Evolutionary conservation across 1,284 basidiomycete genomes (phyloP).

Genomic region (Crepidotus sp.): DNA sequence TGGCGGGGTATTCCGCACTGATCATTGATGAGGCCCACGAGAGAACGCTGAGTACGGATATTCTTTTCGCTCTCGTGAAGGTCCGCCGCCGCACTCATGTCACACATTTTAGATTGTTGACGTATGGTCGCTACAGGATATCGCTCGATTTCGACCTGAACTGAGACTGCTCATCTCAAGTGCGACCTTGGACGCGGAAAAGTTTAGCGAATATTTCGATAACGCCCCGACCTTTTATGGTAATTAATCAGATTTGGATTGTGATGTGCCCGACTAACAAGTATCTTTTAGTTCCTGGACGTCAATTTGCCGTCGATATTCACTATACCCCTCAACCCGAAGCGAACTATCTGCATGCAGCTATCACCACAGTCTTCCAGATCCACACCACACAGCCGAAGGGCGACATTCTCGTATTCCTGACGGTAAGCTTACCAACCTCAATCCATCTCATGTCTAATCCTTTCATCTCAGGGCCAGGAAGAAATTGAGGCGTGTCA

Average conservation of each 20-base stretch:
- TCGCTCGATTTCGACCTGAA: constrained; percentile 93
- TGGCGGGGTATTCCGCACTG: constrained; percentile 85
- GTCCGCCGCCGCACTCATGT: constrained; percentile 40
- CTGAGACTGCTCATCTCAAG: constrained; percentile 86
- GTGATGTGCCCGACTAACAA: neutral
- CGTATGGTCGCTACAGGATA: constrained; percentile 54
- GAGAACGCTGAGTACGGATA: constrained; percentile 91
- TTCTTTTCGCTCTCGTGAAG: constrained; percentile 94
- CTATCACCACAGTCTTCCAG: constrained; percentile 97
- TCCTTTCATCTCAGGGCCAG: constrained; percentile 59
- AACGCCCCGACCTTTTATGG: constrained; percentile 89
- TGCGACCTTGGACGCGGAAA: constrained; percentile 95
- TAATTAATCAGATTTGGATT: constrained; percentile 28
- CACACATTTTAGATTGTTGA: constrained; percentile 11
- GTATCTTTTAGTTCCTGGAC: constrained; percentile 74
- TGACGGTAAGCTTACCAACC: constrained; percentile 56
- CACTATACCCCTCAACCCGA: constrained; percentile 97
- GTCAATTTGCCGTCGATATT: constrained; percentile 96
- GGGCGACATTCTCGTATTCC: constrained; percentile 97
- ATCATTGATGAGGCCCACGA: constrained; percentile 98
- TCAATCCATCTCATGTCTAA: constrained; percentile 3
- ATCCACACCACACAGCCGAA: constrained; percentile 98
- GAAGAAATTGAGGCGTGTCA: constrained; percentile 98
- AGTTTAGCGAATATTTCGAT: constrained; percentile 95
- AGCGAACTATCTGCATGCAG: constrained; percentile 97